A percentile compares a stretch with the other conserved stretches of the same genome.
These are phyloP conservation scores for Calonectria honghensis DNA, from an alignment of 2,329 filamentous ascomycete species.

Conservation along the genomic window DNA sequence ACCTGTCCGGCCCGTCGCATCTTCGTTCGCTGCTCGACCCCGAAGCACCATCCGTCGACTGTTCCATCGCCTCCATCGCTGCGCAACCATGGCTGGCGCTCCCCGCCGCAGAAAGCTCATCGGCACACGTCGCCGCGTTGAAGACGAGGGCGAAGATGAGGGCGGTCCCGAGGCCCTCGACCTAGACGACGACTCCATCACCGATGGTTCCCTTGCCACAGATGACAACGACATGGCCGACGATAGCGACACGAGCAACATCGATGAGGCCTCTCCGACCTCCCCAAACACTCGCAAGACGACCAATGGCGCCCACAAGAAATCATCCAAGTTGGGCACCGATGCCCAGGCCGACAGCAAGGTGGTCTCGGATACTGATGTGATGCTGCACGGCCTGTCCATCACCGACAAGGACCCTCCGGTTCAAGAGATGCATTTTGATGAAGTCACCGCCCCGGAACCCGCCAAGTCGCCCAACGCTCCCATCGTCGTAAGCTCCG, in stretches of 20 bases:
- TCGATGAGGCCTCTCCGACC: slow-evolving; percentile 74
- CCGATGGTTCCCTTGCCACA: slow-evolving; percentile 77
- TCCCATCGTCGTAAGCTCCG: slow-evolving; percentile 74
- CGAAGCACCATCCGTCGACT: slow-evolving; percentile 57
- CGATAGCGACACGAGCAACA: slow-evolving; percentile 79
- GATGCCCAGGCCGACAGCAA: slow-evolving; percentile 59
- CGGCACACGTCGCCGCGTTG: slow-evolving; percentile 80
- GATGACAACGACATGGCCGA: slow-evolving; percentile 77
- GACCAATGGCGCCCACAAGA: slow-evolving; percentile 65
- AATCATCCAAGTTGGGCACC: slow-evolving; percentile 59
- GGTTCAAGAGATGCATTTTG: slow-evolving; percentile 68
- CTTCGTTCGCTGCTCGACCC: slow-evolving; percentile 54
- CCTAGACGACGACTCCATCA: slow-evolving; percentile 79
- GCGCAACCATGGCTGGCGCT: slow-evolving; percentile 60
- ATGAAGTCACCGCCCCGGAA: slow-evolving; percentile 62
- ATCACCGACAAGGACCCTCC: slow-evolving; percentile 65
- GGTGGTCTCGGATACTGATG: slow-evolving; percentile 71
- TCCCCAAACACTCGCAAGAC: slow-evolving; percentile 64
- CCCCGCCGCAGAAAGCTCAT: slow-evolving; percentile 79
- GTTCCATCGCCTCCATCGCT: slow-evolving; percentile 54
- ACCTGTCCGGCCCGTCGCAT: slow-evolving; percentile 52
- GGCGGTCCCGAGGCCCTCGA: slow-evolving; percentile 73
- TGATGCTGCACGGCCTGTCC: slow-evolving; percentile 74
- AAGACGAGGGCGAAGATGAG: slow-evolving; percentile 83
- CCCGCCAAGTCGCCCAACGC: slow-evolving; percentile 65